Evolutionary conservation across 352 stramenopile genomes (phyloP), one percentile per base, ranked within the genome.

Genomic region (Phytophthora litchii): DNA sequence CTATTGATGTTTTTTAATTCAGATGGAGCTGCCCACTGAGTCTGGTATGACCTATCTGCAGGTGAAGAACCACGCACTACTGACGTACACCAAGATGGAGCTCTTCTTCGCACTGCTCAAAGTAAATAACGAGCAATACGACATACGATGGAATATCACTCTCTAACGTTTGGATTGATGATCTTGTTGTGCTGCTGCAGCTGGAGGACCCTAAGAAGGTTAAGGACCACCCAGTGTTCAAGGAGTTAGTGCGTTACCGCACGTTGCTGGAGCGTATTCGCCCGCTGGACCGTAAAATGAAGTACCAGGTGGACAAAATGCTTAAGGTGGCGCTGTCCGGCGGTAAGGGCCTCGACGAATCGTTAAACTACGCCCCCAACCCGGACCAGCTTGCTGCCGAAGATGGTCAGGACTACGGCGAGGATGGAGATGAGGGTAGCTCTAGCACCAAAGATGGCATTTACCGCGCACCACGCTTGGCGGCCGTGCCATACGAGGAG

Each of bases 291-390:
- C 84, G 84, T 43, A 95, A 95, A 70, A 83, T 95, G 70, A 91
- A 90, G 66, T 95, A 95, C 62, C 86, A 95, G 60, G 83, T 95
- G n/a, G 86, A 95, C 70, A 95, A 95, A 61, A 86, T 95, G 80
- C 82, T 93, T 54, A 92, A 93, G 72, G 83, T 94, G 37, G 84
- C 83, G n/a, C 51, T 92, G 8, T 89, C 81, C 16, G 82, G 78
- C 14, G 78, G 78, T 58, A 80, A 89, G 54, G 77, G 83, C 29
- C 46, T 92, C 42, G 83, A 93, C 54, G 84, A 89, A 50, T 88
- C 84, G 49, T 66, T 95, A 37, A 86, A 72, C 61, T 95, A 92
- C 58, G 84, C 80, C 9, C 86, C 86, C 17, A 92, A 95, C 46
- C 84, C 84, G 9, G 84, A 91, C 37, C 70, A 89, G 27, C 60